These are phyloP conservation scores for Protomyces inouyei DNA, from an alignment of 1,139 yeast genomes.

Conservation along the genomic window DNA sequence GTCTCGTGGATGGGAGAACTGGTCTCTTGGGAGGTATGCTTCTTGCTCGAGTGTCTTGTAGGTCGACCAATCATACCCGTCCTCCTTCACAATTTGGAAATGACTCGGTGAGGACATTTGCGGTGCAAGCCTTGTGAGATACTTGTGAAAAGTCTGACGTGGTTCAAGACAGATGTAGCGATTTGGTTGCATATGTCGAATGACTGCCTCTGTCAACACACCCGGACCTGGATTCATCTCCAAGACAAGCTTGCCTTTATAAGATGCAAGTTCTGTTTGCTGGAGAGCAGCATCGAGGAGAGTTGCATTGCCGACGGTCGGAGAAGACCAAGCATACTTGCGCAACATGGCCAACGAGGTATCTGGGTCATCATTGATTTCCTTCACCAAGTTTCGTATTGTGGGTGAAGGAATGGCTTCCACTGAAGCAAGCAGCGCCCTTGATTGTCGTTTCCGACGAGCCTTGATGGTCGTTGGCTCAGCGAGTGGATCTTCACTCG, in stretches of 20 bases:
- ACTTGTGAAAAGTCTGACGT: not conserved
- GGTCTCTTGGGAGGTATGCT: not conserved
- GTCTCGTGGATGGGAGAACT: slow-evolving; percentile 3
- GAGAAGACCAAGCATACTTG: slow-evolving; percentile 7
- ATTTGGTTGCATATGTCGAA: slow-evolving; percentile 4
- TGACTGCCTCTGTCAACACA: slow-evolving; percentile 4
- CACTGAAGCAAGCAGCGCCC: not conserved
- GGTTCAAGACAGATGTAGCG: slow-evolving; percentile 9
- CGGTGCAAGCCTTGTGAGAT: not conserved
- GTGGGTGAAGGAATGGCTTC: not conserved
- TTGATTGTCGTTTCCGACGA: not conserved
- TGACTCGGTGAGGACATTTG: not conserved
- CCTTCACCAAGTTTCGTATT: not conserved
- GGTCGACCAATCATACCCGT: slow-evolving; percentile 18
- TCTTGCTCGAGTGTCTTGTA: slow-evolving; percentile 6
- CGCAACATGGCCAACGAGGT: not conserved
- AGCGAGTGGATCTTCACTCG: not conserved
- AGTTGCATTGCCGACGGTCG: not conserved
- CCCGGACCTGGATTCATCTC: slow-evolving; percentile 26
- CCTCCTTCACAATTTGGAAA: not conserved
- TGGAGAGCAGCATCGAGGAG: not conserved
- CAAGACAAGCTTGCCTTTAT: not conserved
- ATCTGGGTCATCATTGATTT: not conserved
- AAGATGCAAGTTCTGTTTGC: not conserved
- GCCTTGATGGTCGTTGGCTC: not conserved